phyloP scores from a whole-genome alignment of 768 basidiomycete genomes.

The Crassisporium funariophilum region DNA sequence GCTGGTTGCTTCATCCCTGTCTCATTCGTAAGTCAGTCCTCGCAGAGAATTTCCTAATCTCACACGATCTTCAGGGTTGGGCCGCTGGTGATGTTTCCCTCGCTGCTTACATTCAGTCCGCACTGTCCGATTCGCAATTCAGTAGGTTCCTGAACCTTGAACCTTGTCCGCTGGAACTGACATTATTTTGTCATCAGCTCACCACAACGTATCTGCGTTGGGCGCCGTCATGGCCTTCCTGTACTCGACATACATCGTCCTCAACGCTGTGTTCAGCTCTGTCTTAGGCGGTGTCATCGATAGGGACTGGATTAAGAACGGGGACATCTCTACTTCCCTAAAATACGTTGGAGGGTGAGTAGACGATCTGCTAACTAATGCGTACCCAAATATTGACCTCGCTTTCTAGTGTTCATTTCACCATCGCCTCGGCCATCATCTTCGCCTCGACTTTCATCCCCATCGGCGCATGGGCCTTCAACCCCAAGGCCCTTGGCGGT shows the following conservation, averaged over 20 bases:
- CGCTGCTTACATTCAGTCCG: constrained; percentile 35
- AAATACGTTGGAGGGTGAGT: constrained; percentile 31
- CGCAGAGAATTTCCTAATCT: neutral
- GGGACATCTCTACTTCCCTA: constrained; percentile 24
- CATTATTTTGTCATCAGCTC: constrained; percentile 16
- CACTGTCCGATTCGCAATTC: constrained; percentile 29
- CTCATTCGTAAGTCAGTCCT: constrained; percentile 23
- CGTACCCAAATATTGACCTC: neutral
- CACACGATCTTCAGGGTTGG: constrained; percentile 26
- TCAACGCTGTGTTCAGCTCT: constrained; percentile 29
- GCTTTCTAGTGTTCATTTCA: constrained; percentile 28
- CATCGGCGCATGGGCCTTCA: constrained; percentile 30
- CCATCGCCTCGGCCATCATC: constrained; percentile 29
- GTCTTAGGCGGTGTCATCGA: constrained; percentile 35
- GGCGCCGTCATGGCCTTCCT: constrained; percentile 37
- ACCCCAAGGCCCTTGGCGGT: constrained; percentile 30
- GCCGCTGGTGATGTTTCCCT: constrained; percentile 37
- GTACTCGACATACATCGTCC: constrained; percentile 36
- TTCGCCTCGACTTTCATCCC: constrained; percentile 32
- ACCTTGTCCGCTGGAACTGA: neutral
- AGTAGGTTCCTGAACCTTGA: constrained; percentile 12
- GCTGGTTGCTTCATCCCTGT: constrained; percentile 35
- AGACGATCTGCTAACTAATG: neutral
- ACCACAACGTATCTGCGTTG: constrained; percentile 28
- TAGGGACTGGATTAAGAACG: constrained; percentile 22